These are phyloP conservation scores for Chlorociboria aeruginascens DNA, from an alignment of 495 filamentous ascomycete species.

Conservation along the genomic window DNA sequence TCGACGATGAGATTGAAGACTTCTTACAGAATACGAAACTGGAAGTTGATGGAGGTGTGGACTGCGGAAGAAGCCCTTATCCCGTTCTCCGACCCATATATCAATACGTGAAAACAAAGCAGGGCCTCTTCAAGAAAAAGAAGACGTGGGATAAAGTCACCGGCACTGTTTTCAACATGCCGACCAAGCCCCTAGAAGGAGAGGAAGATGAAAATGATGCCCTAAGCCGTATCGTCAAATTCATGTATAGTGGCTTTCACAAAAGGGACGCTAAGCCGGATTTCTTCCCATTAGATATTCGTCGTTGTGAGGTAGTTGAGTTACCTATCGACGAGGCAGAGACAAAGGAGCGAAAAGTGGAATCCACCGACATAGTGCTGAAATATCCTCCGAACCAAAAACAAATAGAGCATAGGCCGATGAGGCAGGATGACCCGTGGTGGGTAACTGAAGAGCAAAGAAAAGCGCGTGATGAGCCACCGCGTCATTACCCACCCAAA, in stretches of 20 bases:
- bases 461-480: slow-evolving; percentile 1
- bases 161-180: slow-evolving; percentile 19
- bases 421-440: slow-evolving; percentile 14
- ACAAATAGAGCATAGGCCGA: neutral
- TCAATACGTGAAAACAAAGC: slow-evolving; percentile 2
- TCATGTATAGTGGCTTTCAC: neutral
- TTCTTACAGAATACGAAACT: neutral
- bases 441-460: slow-evolving; percentile 7
- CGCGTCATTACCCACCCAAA: slow-evolving; percentile 3
- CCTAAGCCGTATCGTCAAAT: neutral
- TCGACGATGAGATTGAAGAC: slow-evolving; percentile 6
- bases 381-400: neutral
- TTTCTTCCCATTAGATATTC: slow-evolving; percentile 13
- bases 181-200: slow-evolving; percentile 3
- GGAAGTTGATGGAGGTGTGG: slow-evolving; percentile 12
- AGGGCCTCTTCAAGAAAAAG: slow-evolving; percentile 7
- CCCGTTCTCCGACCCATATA: slow-evolving; percentile 4
- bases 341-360: neutral
- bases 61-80: slow-evolving; percentile 16
- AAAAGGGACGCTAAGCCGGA: neutral
- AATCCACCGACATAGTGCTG: neutral
- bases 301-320: neutral
- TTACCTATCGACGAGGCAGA: neutral
- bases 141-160: slow-evolving; percentile 16
- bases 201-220: too few species aligned